These are phyloP conservation scores for Vanderwaltozyma yarrowii DNA, from an alignment of 805 yeast species.

Conservation along the genomic window DNA sequence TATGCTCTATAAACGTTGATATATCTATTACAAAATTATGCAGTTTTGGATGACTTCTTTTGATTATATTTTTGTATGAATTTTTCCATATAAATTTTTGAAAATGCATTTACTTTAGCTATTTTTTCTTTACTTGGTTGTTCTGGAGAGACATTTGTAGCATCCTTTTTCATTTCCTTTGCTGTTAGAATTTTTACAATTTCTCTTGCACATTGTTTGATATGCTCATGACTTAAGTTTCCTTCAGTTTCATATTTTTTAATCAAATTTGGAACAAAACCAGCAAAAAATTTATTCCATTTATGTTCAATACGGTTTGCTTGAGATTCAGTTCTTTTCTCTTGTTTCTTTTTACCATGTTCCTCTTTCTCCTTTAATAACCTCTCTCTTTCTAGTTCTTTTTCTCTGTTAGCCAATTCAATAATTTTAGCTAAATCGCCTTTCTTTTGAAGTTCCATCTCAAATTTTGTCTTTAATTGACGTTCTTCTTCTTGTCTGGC, in stretches of 20 bases:
- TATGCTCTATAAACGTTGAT: too few relatives aligned
- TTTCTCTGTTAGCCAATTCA: conserved; percentile 17
- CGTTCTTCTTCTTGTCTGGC: conserved; percentile 19
- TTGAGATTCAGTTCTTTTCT: conserved; percentile 10
- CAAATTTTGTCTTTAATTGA: conserved; percentile 15
- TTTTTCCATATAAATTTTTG: conserved; percentile 56
- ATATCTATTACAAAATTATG: neutral
- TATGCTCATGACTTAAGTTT: conserved; percentile 52
- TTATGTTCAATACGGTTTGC: conserved; percentile 17
- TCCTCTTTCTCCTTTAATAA: conserved; percentile 11
- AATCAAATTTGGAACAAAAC: conserved; percentile 67
- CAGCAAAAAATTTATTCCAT: conserved; percentile 48
- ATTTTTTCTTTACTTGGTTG: conserved; percentile 56
- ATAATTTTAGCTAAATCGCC: conserved; percentile 10
- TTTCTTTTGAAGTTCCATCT: conserved; percentile 21
- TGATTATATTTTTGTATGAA: conserved; percentile 38
- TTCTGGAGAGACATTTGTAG: conserved; percentile 34
- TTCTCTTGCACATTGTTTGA: conserved; percentile 73
- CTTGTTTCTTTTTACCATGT: conserved; percentile 16
- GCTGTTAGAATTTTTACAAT: conserved; percentile 55
- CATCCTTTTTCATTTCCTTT: conserved; percentile 46
- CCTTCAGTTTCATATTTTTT: conserved; percentile 48
- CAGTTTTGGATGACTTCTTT: conserved; percentile 10
- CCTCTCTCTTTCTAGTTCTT: conserved; percentile 17
- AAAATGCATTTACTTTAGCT: conserved; percentile 58